These are phyloP conservation scores for Lepidium africanum DNA, from an alignment of 345 rosid genomes.

Conservation along the genomic window DNA sequence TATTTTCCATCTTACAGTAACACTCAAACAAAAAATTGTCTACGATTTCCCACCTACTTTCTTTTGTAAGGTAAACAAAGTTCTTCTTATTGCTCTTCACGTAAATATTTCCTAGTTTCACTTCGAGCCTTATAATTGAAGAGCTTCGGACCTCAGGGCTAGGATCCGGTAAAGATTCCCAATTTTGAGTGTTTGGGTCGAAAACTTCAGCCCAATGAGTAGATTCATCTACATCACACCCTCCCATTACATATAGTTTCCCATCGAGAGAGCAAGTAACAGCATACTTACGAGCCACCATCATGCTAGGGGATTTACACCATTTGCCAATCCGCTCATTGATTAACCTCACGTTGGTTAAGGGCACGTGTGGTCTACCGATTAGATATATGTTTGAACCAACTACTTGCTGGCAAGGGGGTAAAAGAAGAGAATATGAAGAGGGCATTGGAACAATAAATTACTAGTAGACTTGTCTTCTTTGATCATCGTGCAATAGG, in stretches of 20 bases:
- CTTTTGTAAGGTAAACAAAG: background rate
- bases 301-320: background rate
- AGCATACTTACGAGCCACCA: background rate
- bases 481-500: background rate
- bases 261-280: background rate
- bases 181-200: background rate
- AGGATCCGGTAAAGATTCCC: background rate
- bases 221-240: background rate
- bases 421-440: background rate
- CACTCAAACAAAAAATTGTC: background rate
- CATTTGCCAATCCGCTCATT: background rate
- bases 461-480: background rate
- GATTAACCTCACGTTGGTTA: background rate
- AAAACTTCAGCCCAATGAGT: background rate
- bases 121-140: background rate
- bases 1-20: background rate
- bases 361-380: background rate
- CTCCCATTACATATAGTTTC: slow-evolving; percentile 11
- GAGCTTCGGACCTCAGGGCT: background rate
- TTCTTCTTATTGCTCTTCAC: background rate
- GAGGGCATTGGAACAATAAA: background rate
- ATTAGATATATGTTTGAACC: background rate
- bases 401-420: background rate
- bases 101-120: background rate
- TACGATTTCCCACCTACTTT: background rate